A percentile compares a stretch with the other conserved stretches of the same genome.
Conservation (phyloP, 1,284 basidiomycete genomes). For the Irpex lacteus region DNA sequence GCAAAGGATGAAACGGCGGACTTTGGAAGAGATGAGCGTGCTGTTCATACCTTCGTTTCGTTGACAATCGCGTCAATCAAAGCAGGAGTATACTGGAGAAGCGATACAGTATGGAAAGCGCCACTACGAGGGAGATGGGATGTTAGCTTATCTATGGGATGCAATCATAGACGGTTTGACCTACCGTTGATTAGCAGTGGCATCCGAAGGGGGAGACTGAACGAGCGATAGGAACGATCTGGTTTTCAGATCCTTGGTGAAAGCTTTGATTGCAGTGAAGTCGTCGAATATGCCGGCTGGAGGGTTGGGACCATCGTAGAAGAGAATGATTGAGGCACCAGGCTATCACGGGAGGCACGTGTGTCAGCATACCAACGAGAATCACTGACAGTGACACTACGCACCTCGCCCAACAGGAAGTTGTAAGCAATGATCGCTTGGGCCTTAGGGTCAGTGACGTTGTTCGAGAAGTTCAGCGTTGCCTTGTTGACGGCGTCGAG, state of each 20-base stretch:
- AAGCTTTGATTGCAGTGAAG: constrained; percentile 33
- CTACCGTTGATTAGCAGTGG: constrained; percentile 39
- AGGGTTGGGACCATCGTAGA: constrained; percentile 41
- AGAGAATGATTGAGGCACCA: constrained; percentile 30
- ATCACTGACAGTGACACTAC: not conserved
- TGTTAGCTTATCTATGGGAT: not conserved
- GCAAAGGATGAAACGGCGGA: too few species aligned
- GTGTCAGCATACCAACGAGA: not conserved
- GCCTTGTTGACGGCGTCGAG: constrained; percentile 42
- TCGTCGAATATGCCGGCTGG: constrained; percentile 43
- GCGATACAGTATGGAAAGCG: constrained; percentile 47
- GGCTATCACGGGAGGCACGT: constrained; percentile 11
- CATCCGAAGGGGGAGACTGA: constrained; percentile 36
- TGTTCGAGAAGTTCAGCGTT: constrained; percentile 45
- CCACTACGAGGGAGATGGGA: constrained; percentile 29
- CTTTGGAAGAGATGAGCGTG: too few species aligned
- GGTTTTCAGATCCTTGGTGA: constrained; percentile 30
- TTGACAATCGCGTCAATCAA: constrained; percentile 47
- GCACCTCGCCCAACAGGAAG: constrained; percentile 40
- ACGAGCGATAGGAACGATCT: constrained; percentile 40
- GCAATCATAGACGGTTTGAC: constrained; percentile 5
- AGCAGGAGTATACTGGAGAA: constrained; percentile 37
- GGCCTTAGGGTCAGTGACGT: constrained; percentile 58
- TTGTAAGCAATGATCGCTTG: constrained; percentile 54
- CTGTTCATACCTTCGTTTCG: constrained; percentile 39